Evolutionary conservation across 306 rosid genomes (phyloP).

Genomic region (Castanospermum australe): DNA sequence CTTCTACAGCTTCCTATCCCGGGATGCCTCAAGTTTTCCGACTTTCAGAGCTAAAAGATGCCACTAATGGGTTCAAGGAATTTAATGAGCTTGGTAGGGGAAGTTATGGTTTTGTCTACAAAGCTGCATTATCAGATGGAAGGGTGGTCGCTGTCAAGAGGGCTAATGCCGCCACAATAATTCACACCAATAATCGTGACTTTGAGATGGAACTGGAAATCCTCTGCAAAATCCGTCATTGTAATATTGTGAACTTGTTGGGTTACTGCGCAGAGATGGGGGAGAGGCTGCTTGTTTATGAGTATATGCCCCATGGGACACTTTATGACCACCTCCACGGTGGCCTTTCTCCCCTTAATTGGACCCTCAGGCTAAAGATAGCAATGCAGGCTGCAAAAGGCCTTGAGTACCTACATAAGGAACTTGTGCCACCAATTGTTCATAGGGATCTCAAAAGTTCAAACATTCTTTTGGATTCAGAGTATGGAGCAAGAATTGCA

Average conservation of each 20-base stretch:
- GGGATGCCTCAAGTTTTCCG: constrained; percentile 86
- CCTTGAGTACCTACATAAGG: constrained; percentile 82
- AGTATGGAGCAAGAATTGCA: constrained; percentile 78
- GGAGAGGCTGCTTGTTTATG: constrained; percentile 86
- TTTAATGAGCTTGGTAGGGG: constrained; percentile 96
- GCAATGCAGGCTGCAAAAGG: constrained; percentile 85
- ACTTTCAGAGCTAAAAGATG: constrained; percentile 86
- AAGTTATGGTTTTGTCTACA: constrained; percentile 91
- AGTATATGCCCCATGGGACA: constrained; percentile 92
- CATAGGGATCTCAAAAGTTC: constrained; percentile 77
- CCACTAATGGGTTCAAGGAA: constrained; percentile 96
- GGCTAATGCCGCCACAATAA: constrained; percentile 92
- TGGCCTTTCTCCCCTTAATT: constrained; percentile 82
- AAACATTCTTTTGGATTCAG: constrained; percentile 79
- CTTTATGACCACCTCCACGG: constrained; percentile 90
- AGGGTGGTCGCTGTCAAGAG: constrained; percentile 85
- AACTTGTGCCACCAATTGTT: constrained; percentile 65
- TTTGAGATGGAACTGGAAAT: constrained; percentile 87
- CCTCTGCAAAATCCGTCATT: constrained; percentile 78
- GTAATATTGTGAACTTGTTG: constrained; percentile 73
- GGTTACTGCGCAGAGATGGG: constrained; percentile 98
- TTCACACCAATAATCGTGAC: constrained; percentile 78
- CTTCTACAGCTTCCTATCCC: constrained; percentile 55
- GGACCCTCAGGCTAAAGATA: constrained; percentile 71
- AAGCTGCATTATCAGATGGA: constrained; percentile 75